Conservation (phyloP, 306 rosid genomes). For the Corylus avellana region DNA sequence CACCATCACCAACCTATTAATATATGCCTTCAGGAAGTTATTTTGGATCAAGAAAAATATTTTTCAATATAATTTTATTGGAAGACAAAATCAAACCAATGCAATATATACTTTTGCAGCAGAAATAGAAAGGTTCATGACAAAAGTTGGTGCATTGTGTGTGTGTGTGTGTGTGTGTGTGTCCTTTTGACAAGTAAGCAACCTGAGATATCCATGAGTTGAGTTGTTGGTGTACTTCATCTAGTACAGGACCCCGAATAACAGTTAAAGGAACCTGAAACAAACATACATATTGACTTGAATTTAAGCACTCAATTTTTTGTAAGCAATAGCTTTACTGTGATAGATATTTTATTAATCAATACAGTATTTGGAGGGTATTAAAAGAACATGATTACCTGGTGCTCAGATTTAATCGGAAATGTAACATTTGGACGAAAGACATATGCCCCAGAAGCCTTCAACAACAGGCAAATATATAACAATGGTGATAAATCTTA, state of each 20-base stretch:
- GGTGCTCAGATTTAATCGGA: constrained; percentile 26
- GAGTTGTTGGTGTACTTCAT: constrained; percentile 57
- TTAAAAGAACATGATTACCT: constrained; percentile 28
- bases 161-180: background rate
- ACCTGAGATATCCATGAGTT: constrained; percentile 67
- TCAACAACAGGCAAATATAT: background rate
- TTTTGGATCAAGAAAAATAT: background rate
- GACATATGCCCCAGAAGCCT: constrained; percentile 63
- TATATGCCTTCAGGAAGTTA: background rate
- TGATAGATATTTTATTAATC: constrained; percentile 6
- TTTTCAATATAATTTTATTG: background rate
- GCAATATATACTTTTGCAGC: background rate
- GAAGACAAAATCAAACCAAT: constrained; percentile 1
- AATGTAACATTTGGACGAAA: constrained; percentile 52
- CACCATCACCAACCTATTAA: background rate
- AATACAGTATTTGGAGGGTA: background rate
- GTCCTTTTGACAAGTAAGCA: background rate
- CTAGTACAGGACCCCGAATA: constrained; percentile 49
- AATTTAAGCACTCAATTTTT: constrained; percentile 19
- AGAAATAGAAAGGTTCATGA: background rate
- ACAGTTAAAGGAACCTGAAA: constrained; percentile 43
- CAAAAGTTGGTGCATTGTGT: background rate
- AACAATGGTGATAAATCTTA: constrained; percentile 6
- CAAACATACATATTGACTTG: constrained; percentile 11
- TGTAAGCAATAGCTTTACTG: constrained; percentile 3